A percentile compares a stretch with the other conserved stretches of the same genome.
These are phyloP conservation scores for Gamsiella multidivaricata DNA, from an alignment of 192 early-diverging fungal species.

Conservation along the genomic window DNA sequence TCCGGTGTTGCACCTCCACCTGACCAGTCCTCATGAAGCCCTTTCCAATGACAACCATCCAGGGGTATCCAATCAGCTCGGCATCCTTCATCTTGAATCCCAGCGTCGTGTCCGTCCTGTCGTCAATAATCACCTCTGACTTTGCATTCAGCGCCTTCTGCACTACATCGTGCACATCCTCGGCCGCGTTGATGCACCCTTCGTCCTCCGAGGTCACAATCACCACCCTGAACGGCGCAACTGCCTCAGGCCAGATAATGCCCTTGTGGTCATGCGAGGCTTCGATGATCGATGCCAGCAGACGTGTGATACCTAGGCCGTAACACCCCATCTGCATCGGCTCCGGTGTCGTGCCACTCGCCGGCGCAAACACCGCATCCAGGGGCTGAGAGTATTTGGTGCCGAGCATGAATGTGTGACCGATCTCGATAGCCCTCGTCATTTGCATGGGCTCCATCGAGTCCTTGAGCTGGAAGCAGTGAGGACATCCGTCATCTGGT, in stretches of 20 bases:
- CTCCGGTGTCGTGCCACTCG: slow-evolving; percentile 22
- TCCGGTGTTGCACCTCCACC: slow-evolving; percentile 63
- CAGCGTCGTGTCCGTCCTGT: slow-evolving; percentile 69
- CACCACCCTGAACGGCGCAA: slow-evolving; percentile 81
- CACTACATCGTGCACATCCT: slow-evolving; percentile 62
- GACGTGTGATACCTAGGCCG: slow-evolving; percentile 87
- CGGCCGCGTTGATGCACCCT: slow-evolving; percentile 23
- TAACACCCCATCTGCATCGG: slow-evolving; percentile 92
- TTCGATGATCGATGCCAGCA: slow-evolving; percentile 83
- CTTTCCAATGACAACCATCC: slow-evolving; percentile 79
- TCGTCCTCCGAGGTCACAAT: slow-evolving; percentile 70
- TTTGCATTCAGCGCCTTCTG: slow-evolving; percentile 16
- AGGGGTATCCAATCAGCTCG: slow-evolving; percentile 85
- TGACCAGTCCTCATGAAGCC: slow-evolving; percentile 58
- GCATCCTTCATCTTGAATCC: slow-evolving; percentile 89
- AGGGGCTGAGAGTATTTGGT: slow-evolving; percentile 86
- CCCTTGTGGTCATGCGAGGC: slow-evolving; percentile 71
- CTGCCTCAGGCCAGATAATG: slow-evolving; percentile 81
- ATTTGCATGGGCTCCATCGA: slow-evolving; percentile 41
- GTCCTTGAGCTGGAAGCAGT: slow-evolving; percentile 37
- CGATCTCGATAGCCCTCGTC: slow-evolving; percentile 82
- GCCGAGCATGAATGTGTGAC: slow-evolving; percentile 91
- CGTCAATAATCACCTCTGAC: slow-evolving; percentile 73
- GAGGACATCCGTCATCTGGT: slow-evolving; percentile 61
- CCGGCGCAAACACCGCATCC: slow-evolving; percentile 63